Evolutionary conservation across 371 early-diverging fungal species (phyloP), one percentile per base, ranked within the genome.

Genomic region (Apophysomyces ossiformis): DNA sequence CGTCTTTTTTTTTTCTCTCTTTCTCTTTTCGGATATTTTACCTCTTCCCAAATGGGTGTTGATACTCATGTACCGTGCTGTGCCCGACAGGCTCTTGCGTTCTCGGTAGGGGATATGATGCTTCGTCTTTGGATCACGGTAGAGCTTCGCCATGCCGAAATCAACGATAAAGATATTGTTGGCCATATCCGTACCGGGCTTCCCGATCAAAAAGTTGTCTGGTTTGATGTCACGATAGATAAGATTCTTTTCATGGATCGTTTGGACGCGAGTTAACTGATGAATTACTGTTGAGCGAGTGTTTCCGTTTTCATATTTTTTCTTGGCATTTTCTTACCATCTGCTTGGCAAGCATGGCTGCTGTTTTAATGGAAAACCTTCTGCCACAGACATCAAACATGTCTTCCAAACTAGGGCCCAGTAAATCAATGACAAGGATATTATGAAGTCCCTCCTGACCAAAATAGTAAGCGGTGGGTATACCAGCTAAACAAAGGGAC

Each of bases 161-260:
- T 96, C 96, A 57, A 96, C 83, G 72, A 91, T 89, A 66, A 86
- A 88, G 37, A 89, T 74, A 35, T 74, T 75, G 64, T 77, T 76
- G 7, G 80, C 78, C 46, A 76, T 72, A 11, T 83, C 76, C 37
- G 82, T 77, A 64, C 78, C 68, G 7, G 90, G 83, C 13, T 89
- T 77, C 56, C 95, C 93, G 61, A 94, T 87, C 32, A 95, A 78
- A 75, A 99, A 98, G 85, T 99, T 99, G 78, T 98, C 99, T 13
- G 99, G 99, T 76, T 99, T 99, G 72, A 99, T 97, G 76, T 99
- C 99, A 61, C 99, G 89, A 78, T 99, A 98, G 46, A 99, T 92
- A 64, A 95, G 82, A 72, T 95, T 92, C 78, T 91, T 90, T 67
- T 95, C 94, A 72, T 99, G 99, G 61, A 98, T 88, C 5, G 88